Percentiles rank a stretch among this genome's conserved stretches.
Evolutionary conservation across 2,329 filamentous ascomycete genomes (phyloP).

Genomic region (Fusarium circinatum): DNA sequence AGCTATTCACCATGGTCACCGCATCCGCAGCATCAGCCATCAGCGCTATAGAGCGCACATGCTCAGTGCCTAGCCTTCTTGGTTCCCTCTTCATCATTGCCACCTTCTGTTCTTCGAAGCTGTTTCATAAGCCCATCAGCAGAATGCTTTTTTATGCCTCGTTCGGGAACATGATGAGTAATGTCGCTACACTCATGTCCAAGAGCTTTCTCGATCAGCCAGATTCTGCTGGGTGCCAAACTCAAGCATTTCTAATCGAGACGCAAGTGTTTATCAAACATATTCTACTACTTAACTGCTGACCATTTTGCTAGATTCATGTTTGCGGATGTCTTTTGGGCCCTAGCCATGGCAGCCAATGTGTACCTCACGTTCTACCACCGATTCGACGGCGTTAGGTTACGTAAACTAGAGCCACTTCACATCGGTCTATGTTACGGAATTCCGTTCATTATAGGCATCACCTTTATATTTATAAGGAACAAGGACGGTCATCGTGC

Average conservation of each 20-base stretch:
- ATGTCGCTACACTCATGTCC: constrained; percentile 14
- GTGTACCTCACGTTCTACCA: constrained; percentile 14
- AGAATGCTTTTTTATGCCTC: constrained; percentile 15
- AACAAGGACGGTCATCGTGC: neutral
- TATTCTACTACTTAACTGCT: neutral
- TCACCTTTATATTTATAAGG: neutral
- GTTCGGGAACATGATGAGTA: constrained; percentile 19
- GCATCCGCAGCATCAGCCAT: neutral
- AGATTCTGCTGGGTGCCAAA: constrained; percentile 8
- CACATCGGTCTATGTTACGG: constrained; percentile 3
- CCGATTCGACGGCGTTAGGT: neutral
- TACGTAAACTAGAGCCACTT: constrained; percentile 6
- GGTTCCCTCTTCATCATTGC: constrained; percentile 2
- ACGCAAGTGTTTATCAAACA: neutral
- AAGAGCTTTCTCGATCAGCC: neutral
- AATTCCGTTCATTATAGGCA: constrained; percentile 1
- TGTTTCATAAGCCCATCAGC: constrained; percentile 13
- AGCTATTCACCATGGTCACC: neutral
- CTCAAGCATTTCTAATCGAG: constrained; percentile 10
- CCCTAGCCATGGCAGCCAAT: constrained; percentile 4
- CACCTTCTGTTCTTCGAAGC: constrained; percentile 8
- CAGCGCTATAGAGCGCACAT: constrained; percentile 14
- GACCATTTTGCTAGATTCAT: neutral
- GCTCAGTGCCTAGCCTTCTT: constrained; percentile 8
- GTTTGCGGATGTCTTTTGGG: constrained; percentile 22